Evolutionary conservation across 495 filamentous ascomycete species (phyloP).

Genomic region (Aspergillus bridgeri): DNA sequence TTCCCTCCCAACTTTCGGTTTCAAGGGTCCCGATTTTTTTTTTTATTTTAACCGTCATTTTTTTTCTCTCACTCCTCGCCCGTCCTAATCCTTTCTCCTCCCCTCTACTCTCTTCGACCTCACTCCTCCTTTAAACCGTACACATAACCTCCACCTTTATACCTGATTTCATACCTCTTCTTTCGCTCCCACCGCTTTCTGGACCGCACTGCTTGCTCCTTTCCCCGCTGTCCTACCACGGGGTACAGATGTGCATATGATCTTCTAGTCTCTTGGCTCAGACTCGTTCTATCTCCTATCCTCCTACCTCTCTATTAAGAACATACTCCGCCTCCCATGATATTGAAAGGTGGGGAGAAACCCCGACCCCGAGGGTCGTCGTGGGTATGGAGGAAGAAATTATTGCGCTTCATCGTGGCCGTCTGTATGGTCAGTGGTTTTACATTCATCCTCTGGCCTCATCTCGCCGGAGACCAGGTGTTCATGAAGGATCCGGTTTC

Average conservation of each 20-base stretch:
- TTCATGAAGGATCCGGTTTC: constrained; percentile 18
- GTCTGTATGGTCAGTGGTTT: constrained; percentile 17
- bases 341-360: constrained; percentile 27
- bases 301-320: not conserved
- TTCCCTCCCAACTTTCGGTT: constrained; percentile 2
- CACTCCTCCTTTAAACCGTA: constrained; percentile 1
- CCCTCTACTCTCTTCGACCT: constrained; percentile 2
- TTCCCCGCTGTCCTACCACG: not conserved
- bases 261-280: constrained; percentile 14
- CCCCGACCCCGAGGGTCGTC: constrained; percentile 26
- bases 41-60: constrained; percentile 5
- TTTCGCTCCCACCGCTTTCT: not conserved
- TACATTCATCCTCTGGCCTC: constrained; percentile 29
- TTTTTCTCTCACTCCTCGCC: constrained; percentile 2
- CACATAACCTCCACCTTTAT: constrained; percentile 1
- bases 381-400: constrained; percentile 38
- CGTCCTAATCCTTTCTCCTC: not conserved
- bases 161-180: constrained; percentile 1
- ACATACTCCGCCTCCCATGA: constrained; percentile 18
- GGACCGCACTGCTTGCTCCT: not conserved
- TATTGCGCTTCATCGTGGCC: constrained; percentile 24
- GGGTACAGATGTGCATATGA: constrained; percentile 21
- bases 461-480: constrained; percentile 11
- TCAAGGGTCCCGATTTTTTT: constrained; percentile 8
- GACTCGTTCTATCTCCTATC: constrained; percentile 3